These are phyloP conservation scores for Coemansia sp. DNA, from an alignment of 192 early-diverging fungal species.

Conservation along the genomic window DNA sequence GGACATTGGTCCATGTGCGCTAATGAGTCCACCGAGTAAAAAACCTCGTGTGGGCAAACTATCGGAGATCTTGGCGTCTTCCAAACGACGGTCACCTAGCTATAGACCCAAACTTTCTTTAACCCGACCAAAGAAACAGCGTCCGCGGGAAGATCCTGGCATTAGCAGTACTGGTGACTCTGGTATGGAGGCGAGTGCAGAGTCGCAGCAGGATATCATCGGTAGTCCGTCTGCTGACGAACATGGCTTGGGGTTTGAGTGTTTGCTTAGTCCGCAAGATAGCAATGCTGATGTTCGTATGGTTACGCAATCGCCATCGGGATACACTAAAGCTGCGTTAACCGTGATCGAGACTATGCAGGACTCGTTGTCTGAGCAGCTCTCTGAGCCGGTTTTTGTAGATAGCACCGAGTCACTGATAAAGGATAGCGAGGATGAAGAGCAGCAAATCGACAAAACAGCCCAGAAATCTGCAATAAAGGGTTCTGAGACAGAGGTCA, in stretches of 20 bases:
- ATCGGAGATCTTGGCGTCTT: conserved; percentile 15
- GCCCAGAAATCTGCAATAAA: no score
- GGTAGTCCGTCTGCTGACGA: background rate
- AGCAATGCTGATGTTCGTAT: background rate
- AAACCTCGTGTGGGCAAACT: background rate
- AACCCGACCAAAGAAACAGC: conserved; percentile 5
- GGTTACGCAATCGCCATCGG: background rate
- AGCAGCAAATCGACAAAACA: no score
- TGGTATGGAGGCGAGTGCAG: background rate
- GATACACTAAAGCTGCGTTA: background rate
- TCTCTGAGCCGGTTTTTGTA: no score
- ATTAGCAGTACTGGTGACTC: background rate
- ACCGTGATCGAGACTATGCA: no score
- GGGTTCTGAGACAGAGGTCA: no score
- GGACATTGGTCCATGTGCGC: background rate
- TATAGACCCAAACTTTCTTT: background rate
- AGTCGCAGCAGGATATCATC: background rate
- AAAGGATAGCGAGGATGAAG: background rate
- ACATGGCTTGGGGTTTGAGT: conserved; percentile 22
- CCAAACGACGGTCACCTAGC: conserved; percentile 1
- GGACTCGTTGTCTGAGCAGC: no score
- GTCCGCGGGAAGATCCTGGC: background rate
- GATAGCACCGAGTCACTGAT: no score
- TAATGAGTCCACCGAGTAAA: conserved; percentile 3
- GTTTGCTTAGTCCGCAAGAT: conserved; percentile 31